Evolutionary conservation across 2,329 filamentous ascomycete genomes (phyloP).

Genomic region (Fusarium tricinctum): DNA sequence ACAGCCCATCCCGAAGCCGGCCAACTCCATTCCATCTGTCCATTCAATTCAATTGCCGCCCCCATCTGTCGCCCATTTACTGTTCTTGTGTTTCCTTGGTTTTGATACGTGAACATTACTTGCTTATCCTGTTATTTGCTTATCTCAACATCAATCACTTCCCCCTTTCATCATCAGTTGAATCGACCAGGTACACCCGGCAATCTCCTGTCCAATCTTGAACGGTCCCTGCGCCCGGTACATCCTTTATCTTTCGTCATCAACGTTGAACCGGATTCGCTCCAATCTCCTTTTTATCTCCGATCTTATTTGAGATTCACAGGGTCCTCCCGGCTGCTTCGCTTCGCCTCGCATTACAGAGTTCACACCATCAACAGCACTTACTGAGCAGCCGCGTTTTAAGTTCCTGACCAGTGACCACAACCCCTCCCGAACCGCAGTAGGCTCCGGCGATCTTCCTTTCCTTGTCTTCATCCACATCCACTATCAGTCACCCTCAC

Average conservation of each 20-base stretch:
- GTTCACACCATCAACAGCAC: not conserved
- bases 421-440: slow-evolving; percentile 38
- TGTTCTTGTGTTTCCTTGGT: slow-evolving; percentile 15
- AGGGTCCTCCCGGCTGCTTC: slow-evolving; percentile 28
- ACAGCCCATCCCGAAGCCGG: slow-evolving; percentile 39
- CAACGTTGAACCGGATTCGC: not conserved
- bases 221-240: slow-evolving; percentile 28
- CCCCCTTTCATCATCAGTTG: slow-evolving; percentile 23
- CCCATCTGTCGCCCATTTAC: slow-evolving; percentile 20
- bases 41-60: slow-evolving; percentile 24
- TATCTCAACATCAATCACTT: slow-evolving; percentile 23
- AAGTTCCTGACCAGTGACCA: slow-evolving; percentile 26
- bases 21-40: slow-evolving; percentile 34
- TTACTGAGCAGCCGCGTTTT: slow-evolving; percentile 2
- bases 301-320: slow-evolving; percentile 28
- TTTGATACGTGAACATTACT: slow-evolving; percentile 2
- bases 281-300: slow-evolving; percentile 32
- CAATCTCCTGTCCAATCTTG: slow-evolving; percentile 28
- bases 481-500: slow-evolving; percentile 17
- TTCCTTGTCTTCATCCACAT: slow-evolving; percentile 10
- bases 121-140: slow-evolving; percentile 26
- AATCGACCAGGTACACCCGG: slow-evolving; percentile 24
- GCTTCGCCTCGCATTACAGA: not conserved
- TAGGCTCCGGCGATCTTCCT: slow-evolving; percentile 44
- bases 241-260: slow-evolving; percentile 39